Base-by-base conservation (phyloP, 2,329 filamentous ascomycete genomes). In the Aphanocladium album region DNA sequence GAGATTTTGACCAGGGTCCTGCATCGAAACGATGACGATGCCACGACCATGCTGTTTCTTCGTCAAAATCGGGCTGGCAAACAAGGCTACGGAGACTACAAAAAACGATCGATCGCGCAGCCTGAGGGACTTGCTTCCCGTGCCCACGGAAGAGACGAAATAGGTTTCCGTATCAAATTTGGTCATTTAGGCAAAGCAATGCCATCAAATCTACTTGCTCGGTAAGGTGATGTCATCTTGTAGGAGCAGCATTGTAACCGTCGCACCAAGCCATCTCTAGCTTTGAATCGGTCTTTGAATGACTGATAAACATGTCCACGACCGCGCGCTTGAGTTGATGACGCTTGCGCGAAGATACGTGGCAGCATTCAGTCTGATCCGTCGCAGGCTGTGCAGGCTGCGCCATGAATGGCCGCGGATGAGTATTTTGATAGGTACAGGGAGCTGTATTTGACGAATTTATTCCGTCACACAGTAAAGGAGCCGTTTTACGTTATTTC, bases 371-470 rank as follows among this genome's bases (percentile, higher is more conserved):
- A 19, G 19, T 35, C 39, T n/a, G 37, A 37, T 14, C n/a, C 19
- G 41, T 47, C 21, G 54, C 19, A 2, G 54, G 54, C 54, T 49
- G 54, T 49, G 54, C 54, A 57, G 19, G n/a, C 54, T 57, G 54
- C 54, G 43, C 54, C 43, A 49, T 57, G 27, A 11, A 30, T 30
- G 30, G 30, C 5, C 5, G 5, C 5, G 30, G 30, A 30, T 9
- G 30, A 30, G 30, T 30, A 5, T 30, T 30, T 30, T 30, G 30
- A 30, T 9, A 30, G 5, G 5, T 5, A 30, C 30, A 30, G 30
- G 30, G 30, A 30, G 30, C 30, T 5, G n/a, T n/a, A 49, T 12
- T 25, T 21, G 23, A 9, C 23, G 50, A 39, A 25, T 25, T 17
- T 39, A 21, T n/a, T n/a, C 35, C 19, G 23, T 25, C 12, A 27